These are phyloP conservation scores for Leccinum uliginosum DNA, from an alignment of 768 basidiomycete genomes.

Conservation along the genomic window DNA sequence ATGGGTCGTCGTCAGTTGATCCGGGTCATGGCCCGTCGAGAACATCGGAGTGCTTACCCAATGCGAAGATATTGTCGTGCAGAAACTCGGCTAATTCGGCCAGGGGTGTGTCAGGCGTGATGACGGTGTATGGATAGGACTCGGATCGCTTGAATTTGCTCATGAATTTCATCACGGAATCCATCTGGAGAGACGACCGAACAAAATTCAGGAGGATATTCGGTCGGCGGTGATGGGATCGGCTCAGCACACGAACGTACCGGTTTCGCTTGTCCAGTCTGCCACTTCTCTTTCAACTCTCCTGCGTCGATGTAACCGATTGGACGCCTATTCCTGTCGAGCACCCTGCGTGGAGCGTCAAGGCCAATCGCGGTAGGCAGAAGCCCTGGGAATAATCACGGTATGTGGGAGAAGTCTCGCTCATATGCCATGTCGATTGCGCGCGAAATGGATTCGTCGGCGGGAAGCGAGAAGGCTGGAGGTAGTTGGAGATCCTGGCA, in stretches of 20 bases:
- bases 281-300: slow-evolving; percentile 71
- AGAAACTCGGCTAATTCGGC: slow-evolving; percentile 82
- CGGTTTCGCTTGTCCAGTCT: slow-evolving; percentile 64
- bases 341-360: slow-evolving; percentile 49
- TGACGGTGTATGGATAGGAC: slow-evolving; percentile 67
- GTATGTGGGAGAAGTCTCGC: slow-evolving; percentile 90
- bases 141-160: slow-evolving; percentile 65
- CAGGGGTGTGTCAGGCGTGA: slow-evolving; percentile 77
- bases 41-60: slow-evolving; percentile 43
- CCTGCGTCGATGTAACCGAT: slow-evolving; percentile 84
- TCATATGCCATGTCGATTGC: slow-evolving; percentile 90
- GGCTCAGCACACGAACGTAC: slow-evolving; percentile 41
- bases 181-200: slow-evolving; percentile 41
- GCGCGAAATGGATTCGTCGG: slow-evolving; percentile 62
- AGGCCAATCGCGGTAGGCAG: not conserved
- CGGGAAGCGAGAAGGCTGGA: slow-evolving; percentile 80
- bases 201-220: not conserved
- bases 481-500: slow-evolving; percentile 65
- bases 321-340: slow-evolving; percentile 67
- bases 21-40: not conserved
- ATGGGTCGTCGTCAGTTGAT: not conserved
- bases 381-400: slow-evolving; percentile 46
- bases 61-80: slow-evolving; percentile 64
- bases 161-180: slow-evolving; percentile 69
- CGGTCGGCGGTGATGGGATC: not conserved